Base-by-base conservation (phyloP, 2,329 filamentous ascomycete genomes). In the Neospermospora avenae region DNA sequence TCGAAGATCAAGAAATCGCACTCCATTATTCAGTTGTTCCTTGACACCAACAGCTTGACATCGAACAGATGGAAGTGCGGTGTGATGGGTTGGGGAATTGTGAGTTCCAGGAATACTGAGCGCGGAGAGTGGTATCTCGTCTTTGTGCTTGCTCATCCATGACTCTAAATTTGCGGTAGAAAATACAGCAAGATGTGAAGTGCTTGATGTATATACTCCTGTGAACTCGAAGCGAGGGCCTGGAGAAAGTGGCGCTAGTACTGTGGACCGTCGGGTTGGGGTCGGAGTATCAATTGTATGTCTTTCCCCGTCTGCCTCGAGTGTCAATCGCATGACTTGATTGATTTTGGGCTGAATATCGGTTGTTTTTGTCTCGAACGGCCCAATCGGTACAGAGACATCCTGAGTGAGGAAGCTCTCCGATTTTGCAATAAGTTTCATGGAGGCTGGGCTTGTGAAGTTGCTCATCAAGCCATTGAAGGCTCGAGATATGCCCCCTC, bases 41-140 rank as follows among this genome's bases (percentile, higher is more conserved):
- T 81, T 79, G 4, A 96, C 81, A 62, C 84, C 80, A 18, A 93
- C 91, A 35, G 90, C 87, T 77, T 99, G 95, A 75, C 95, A 98
- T 41, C 95, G 89, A 39, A 98, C 95, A 1, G 91, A 96, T 1
- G 95, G 95, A 4, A 97, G 82, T 13, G 95, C 93, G 52, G 84
- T 82, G 78, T 96, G 82, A 76, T 84, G 88, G 10, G 93, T 96
- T 6, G 95, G 91, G 18, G 90, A 91, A 77, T 99, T 98, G 79
- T 99, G 95, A 0, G 95, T 97, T 65, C 95, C 95, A 0, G 95
- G 95, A 64, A 98, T 95, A 53, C 89, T 95, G 53, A 99, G 84
- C 2, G 88, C 82, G 1, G 90, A 89, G 4, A 98, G 79, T 1
- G 91, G 86, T 55, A 85, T 88, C 20, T 85, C 81, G 69, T 93